These are phyloP conservation scores for Coemansia interrupta DNA, from an alignment of 192 early-diverging fungal genomes.

Conservation along the genomic window DNA sequence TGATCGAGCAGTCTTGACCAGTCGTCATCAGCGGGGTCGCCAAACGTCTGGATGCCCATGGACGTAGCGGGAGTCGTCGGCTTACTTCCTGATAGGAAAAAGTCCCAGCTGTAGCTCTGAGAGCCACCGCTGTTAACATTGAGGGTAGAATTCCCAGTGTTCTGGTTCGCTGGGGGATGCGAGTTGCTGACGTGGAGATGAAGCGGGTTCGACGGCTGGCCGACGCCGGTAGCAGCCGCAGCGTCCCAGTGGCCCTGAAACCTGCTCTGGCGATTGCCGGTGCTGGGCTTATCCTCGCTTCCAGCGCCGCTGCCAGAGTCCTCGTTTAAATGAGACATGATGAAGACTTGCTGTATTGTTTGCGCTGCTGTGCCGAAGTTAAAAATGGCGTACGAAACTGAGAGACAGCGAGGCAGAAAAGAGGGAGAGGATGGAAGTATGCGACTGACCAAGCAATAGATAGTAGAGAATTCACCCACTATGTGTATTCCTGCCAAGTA, in stretches of 20 bases:
- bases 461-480: conserved; percentile 1
- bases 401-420: not conserved
- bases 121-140: too few relatives aligned
- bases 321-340: conserved; percentile 40
- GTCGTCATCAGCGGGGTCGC: conserved; percentile 36
- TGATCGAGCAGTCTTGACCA: conserved; percentile 47
- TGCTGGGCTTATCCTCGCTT: conserved; percentile 30
- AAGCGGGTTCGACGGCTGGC: conserved; percentile 11
- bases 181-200: conserved; percentile 21
- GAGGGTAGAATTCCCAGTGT: not conserved
- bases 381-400: not conserved
- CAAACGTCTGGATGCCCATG: conserved; percentile 29
- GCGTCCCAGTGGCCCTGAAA: conserved; percentile 53
- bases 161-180: conserved; percentile 12
- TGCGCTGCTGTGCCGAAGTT: too few relatives aligned
- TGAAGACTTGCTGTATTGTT: not conserved
- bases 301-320: conserved; percentile 16
- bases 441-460: too few relatives aligned
- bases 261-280: conserved; percentile 41
- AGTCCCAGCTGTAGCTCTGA: conserved; percentile 38
- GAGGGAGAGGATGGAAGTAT: not conserved
- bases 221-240: conserved; percentile 5
- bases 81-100: conserved; percentile 19
- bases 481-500: conserved; percentile 3
- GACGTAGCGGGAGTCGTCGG: conserved; percentile 20